Base-by-base conservation (phyloP, 1,284 basidiomycete species). In the Cryptococcus sp. region DNA sequence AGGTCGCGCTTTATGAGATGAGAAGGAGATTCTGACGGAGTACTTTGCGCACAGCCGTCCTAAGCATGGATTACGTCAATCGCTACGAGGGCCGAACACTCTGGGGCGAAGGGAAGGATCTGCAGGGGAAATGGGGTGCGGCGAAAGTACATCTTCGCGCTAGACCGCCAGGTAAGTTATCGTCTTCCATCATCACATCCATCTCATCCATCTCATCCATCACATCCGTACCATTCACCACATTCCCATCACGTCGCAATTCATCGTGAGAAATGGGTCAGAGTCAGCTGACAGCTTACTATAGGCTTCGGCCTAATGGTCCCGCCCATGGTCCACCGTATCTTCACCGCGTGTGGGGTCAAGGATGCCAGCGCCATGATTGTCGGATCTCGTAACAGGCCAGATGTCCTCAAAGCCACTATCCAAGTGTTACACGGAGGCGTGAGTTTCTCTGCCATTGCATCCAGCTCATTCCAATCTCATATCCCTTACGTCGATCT, bases 311-410 rank as follows among this genome's bases (percentile, higher is more conserved):
- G 95, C 11, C 81, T 99, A 51, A 85, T 88, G 65, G 92, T 91
- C 70, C 93, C 95, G 65, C 92, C 91, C 8, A 85, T 89, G 68
- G 82, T 98, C 54, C 93, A 98, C 78, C 79, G 82, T 50, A 84
- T 99, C 53, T 84, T 94, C 71, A 89, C 91, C 69, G 92, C 93
- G 0, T 93, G 91, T 2, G 95, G 95, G 13, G 91, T 98, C 80
- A 90, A 91, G 75, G 95, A 99, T 78, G 85, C 91, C 47, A 91
- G 89, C 67, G 95, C 91, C 27, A 94, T 94, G 78, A 90, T 98
- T 44, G 90, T 91, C 85, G 93, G 94, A 39, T 93, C 90, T 68
- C 83, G 91, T 65, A 96, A 95, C 78, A 85, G 85, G 44, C 81
- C 90, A 69, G 87, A 82, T 51, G 81, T 83, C 8, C 73, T 83